Conservation (phyloP, 495 filamentous ascomycete species). For the Massariosphaeria phaeospora region DNA sequence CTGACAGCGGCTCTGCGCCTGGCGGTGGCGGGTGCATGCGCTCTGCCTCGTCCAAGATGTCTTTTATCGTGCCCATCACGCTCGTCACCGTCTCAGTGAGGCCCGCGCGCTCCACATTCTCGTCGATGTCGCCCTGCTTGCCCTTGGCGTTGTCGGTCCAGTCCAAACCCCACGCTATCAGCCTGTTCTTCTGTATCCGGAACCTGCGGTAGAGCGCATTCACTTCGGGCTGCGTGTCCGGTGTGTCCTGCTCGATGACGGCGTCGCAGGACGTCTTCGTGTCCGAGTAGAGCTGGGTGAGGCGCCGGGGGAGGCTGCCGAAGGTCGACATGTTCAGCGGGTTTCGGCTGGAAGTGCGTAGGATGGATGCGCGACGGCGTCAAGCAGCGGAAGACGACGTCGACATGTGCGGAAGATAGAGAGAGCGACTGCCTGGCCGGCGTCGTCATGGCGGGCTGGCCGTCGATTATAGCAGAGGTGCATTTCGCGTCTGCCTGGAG, state of each 20-base stretch:
- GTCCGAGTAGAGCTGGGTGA: constrained; percentile 88
- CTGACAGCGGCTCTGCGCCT: constrained; percentile 2
- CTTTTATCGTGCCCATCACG: constrained; percentile 84
- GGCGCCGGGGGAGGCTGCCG: constrained; percentile 52
- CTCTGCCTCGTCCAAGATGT: constrained; percentile 80
- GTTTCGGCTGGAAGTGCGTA: neutral
- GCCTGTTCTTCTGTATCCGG: constrained; percentile 64
- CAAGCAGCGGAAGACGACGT: neutral
- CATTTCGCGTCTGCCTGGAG: constrained; percentile 21
- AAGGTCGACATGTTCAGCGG: constrained; percentile 24
- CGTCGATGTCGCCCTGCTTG: constrained; percentile 75
- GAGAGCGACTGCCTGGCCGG: constrained; percentile 19
- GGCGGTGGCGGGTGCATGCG: constrained; percentile 51
- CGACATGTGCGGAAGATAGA: neutral
- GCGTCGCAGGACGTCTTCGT: constrained; percentile 85
- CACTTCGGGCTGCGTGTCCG: constrained; percentile 51
- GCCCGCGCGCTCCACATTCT: constrained; percentile 74
- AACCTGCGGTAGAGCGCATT: constrained; percentile 54
- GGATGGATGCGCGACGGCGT: constrained; percentile 1
- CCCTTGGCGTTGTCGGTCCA: constrained; percentile 71
- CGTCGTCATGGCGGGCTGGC: constrained; percentile 12
- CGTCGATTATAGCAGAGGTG: constrained; percentile 18
- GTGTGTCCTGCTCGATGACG: constrained; percentile 64
- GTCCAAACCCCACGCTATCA: constrained; percentile 84
- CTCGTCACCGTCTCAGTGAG: constrained; percentile 81